Conservation (phyloP, 345 rosid species). For the Arabidopsis arenosa region DNA sequence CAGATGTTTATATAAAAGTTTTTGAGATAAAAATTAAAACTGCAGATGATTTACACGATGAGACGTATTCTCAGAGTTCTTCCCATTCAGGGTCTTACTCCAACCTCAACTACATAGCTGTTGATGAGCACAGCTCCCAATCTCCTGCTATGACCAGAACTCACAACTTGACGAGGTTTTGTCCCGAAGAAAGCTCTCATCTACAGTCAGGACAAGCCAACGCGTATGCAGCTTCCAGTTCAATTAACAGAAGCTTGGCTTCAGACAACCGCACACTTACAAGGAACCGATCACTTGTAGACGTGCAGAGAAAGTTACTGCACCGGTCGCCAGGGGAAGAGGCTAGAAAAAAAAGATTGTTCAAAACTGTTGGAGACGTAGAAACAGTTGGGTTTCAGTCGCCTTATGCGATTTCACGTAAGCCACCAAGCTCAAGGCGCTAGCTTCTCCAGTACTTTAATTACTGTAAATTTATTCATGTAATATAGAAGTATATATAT, state of each 20-base stretch:
- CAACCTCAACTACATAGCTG: constrained; percentile 56
- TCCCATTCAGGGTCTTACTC: constrained; percentile 65
- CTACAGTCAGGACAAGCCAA: constrained; percentile 44
- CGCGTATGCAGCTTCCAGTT: constrained; percentile 49
- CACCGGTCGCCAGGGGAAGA: constrained; percentile 70
- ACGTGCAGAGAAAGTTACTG: constrained; percentile 62
- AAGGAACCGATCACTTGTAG: constrained; percentile 72
- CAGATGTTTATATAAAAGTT: constrained; percentile 20
- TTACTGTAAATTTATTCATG: constrained; percentile 3
- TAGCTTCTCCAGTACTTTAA: constrained; percentile 32
- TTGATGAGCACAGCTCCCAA: constrained; percentile 53
- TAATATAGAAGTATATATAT: background rate
- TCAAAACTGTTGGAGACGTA: constrained; percentile 77
- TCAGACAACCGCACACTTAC: constrained; percentile 49
- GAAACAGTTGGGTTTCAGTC: constrained; percentile 72
- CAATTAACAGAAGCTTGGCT: constrained; percentile 43
- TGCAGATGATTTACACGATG: constrained; percentile 74
- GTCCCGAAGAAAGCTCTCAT: constrained; percentile 52
- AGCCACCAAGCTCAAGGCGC: constrained; percentile 39
- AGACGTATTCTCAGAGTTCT: constrained; percentile 71
- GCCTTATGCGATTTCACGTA: constrained; percentile 54
- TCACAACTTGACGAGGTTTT: constrained; percentile 61
- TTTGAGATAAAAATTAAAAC: constrained; percentile 29
- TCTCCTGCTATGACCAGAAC: constrained; percentile 37
- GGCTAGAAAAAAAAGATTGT: constrained; percentile 60